Evolutionary conservation across 1,284 basidiomycete genomes (phyloP).

Genomic region (Puccinia sorghi): DNA sequence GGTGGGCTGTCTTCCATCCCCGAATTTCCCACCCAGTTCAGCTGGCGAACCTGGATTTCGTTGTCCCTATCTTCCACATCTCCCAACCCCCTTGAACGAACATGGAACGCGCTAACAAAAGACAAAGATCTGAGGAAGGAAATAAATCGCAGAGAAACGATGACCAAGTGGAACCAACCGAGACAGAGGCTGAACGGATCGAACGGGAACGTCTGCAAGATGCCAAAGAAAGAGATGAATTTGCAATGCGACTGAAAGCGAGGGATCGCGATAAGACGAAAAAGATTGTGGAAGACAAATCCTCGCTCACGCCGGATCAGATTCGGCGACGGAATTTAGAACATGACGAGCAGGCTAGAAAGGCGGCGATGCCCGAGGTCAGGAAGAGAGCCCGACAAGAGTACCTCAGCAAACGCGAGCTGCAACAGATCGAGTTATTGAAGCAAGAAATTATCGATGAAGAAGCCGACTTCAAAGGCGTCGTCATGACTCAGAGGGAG

Average conservation of each 20-base stretch:
- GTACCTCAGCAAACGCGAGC: constrained; percentile 92
- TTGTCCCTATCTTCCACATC: neutral
- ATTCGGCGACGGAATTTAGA: constrained; percentile 76
- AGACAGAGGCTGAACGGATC: constrained; percentile 70
- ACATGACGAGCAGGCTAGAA: constrained; percentile 78
- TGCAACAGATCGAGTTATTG: constrained; percentile 91
- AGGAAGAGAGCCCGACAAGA: constrained; percentile 84
- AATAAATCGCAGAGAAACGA: constrained; percentile 49
- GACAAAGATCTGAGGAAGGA: constrained; percentile 15
- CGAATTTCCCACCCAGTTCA: no score
- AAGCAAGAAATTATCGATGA: constrained; percentile 91
- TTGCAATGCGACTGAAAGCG: constrained; percentile 80
- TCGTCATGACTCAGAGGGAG: constrained; percentile 84
- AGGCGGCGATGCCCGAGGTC: constrained; percentile 75
- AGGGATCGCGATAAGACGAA: constrained; percentile 83
- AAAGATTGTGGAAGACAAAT: constrained; percentile 87
- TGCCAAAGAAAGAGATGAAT: constrained; percentile 82
- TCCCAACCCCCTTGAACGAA: no score
- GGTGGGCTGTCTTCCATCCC: no score
- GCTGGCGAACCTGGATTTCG: neutral
- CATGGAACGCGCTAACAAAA: constrained; percentile 26
- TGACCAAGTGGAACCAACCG: constrained; percentile 64
- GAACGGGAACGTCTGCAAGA: constrained; percentile 79
- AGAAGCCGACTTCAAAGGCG: constrained; percentile 79
- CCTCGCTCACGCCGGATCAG: constrained; percentile 74